phyloP scores from a whole-genome alignment of 305 asterid genomes.

The Solanum aculeatissimum region DNA sequence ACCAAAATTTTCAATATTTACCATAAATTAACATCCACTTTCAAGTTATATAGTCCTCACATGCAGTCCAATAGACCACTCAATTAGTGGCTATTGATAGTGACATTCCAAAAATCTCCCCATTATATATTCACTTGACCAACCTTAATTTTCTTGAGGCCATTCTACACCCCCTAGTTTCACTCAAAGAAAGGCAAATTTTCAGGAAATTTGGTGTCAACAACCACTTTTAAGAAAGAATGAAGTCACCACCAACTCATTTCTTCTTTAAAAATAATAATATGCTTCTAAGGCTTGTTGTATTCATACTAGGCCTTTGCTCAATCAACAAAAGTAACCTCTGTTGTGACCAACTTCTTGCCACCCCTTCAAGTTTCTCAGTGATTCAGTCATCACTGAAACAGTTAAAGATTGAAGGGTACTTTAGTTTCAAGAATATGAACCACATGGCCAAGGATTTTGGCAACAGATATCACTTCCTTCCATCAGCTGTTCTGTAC shows the following conservation, averaged over 20 bases:
- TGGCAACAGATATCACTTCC: conserved; percentile 50
- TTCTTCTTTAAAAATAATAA: conserved; percentile 26
- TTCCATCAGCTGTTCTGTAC: conserved; percentile 59
- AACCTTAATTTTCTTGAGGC: conserved; percentile 12
- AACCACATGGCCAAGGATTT: conserved; percentile 63
- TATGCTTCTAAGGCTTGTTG: conserved; percentile 25
- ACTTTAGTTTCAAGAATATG: conserved; percentile 30
- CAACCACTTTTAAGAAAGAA: conserved; percentile 5
- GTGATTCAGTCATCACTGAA: conserved; percentile 25
- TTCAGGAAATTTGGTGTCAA: not conserved
- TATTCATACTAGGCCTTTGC: conserved; percentile 31
- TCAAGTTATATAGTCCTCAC: not conserved
- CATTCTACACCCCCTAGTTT: conserved; percentile 15
- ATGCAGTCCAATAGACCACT: not conserved
- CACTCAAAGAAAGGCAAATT: not conserved
- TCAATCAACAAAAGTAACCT: conserved; percentile 28
- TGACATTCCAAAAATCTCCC: not conserved
- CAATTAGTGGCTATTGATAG: not conserved
- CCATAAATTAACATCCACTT: not conserved
- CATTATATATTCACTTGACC: conserved; percentile 31
- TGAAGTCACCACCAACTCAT: conserved; percentile 17
- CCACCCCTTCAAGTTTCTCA: conserved; percentile 9
- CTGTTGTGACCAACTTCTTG: conserved; percentile 17
- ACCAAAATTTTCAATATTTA: not conserved
- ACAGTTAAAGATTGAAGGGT: conserved; percentile 42